Percentiles rank a stretch among this genome's conserved stretches.
Conservation (phyloP, 257 asterid genomes). For the Nicotiana undulata region DNA sequence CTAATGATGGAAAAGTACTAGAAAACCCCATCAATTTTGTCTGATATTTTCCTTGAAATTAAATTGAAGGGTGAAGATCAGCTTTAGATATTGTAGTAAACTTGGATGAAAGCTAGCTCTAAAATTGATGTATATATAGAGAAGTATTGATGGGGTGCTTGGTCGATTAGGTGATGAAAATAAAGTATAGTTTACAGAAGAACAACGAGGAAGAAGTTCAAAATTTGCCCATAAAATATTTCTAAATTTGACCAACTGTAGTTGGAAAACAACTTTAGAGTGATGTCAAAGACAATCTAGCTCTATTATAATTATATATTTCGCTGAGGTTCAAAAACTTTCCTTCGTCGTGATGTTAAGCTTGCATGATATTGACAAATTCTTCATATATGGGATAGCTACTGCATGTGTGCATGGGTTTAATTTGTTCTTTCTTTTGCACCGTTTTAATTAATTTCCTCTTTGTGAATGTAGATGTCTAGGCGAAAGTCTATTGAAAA, state of each 20-base stretch:
- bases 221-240: not conserved
- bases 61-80: not conserved
- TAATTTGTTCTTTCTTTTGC: not conserved
- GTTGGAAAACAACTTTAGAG: conserved; percentile 30
- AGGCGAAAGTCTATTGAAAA: too few relatives aligned
- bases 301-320: not conserved
- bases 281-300: conserved; percentile 29
- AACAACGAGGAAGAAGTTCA: not conserved
- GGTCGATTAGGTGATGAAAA: conserved; percentile 24
- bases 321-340: not conserved
- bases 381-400: not conserved
- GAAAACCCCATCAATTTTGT: not conserved
- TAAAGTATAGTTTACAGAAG: not conserved
- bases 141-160: conserved; percentile 18
- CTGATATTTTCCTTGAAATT: not conserved
- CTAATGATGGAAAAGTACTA: not conserved
- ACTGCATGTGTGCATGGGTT: not conserved
- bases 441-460: not conserved
- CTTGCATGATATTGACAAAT: not conserved
- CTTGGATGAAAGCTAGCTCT: conserved; percentile 1
- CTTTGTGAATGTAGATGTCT: not conserved
- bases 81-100: not conserved
- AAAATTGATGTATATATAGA: not conserved
- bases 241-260: conserved; percentile 7
- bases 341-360: not conserved